These are phyloP conservation scores for Russula olivacea DNA, from an alignment of 768 basidiomycete genomes.

Conservation along the genomic window DNA sequence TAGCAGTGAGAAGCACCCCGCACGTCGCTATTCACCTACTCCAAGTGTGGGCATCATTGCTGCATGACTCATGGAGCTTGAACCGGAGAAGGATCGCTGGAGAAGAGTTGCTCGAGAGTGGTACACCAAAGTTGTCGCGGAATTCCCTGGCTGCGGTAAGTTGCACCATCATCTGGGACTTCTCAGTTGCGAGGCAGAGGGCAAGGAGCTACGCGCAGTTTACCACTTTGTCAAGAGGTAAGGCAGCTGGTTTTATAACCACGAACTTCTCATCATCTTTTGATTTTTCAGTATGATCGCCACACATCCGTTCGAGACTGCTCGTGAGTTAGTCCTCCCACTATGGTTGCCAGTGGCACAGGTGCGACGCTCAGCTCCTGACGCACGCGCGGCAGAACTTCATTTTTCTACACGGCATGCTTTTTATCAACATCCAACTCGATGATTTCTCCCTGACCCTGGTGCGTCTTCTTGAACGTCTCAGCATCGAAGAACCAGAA, in stretches of 20 bases:
- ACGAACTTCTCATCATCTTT: slow-evolving; percentile 6
- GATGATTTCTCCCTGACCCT: slow-evolving; percentile 84
- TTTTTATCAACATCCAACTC: slow-evolving; percentile 91
- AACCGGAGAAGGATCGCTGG: slow-evolving; percentile 92
- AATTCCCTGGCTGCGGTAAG: slow-evolving; percentile 90
- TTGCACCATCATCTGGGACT: slow-evolving; percentile 92
- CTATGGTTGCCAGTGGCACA: slow-evolving; percentile 81
- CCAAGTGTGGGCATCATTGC: slow-evolving; percentile 85
- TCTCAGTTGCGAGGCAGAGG: slow-evolving; percentile 75
- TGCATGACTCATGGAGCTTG: slow-evolving; percentile 73
- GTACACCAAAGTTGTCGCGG: slow-evolving; percentile 83
- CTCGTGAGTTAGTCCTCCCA: slow-evolving; percentile 83
- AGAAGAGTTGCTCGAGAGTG: slow-evolving; percentile 83
- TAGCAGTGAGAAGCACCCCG: slow-evolving; percentile 21
- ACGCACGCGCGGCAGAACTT: slow-evolving; percentile 73
- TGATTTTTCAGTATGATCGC: slow-evolving; percentile 68
- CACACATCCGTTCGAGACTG: slow-evolving; percentile 77
- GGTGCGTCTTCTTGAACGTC: slow-evolving; percentile 79
- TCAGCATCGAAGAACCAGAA: slow-evolving; percentile 73
- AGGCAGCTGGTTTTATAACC: slow-evolving; percentile 25
- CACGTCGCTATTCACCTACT: slow-evolving; percentile 32
- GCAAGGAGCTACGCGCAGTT: slow-evolving; percentile 75
- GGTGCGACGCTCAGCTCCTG: slow-evolving; percentile 65
- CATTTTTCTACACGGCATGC: slow-evolving; percentile 90
- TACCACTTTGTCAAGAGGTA: slow-evolving; percentile 97